Evolutionary conservation across 2,329 filamentous ascomycete genomes (phyloP).

Genomic region (Parastagonospora avenae): DNA sequence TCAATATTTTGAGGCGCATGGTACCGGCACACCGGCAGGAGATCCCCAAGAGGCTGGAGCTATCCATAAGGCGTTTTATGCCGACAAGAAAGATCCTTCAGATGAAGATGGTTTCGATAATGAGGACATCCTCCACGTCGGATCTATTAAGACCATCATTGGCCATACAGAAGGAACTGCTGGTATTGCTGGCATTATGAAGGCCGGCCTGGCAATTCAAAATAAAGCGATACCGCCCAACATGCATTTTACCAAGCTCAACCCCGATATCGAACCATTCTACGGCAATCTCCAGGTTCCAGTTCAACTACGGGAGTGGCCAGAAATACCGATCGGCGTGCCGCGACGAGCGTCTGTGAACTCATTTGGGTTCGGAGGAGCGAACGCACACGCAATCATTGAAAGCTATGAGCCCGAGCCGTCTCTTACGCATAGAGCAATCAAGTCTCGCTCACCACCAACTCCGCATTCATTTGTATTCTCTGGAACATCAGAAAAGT

Average conservation of each 20-base stretch:
- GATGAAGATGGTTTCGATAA: too few relatives aligned
- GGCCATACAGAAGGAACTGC: constrained; percentile 49
- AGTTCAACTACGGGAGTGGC: constrained; percentile 17
- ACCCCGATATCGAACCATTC: constrained; percentile 9
- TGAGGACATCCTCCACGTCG: constrained; percentile 20
- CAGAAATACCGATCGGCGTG: background rate
- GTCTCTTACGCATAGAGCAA: background rate
- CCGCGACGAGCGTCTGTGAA: constrained; percentile 21
- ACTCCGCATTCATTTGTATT: constrained; percentile 9
- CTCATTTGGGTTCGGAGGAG: constrained; percentile 30
- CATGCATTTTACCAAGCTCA: constrained; percentile 11
- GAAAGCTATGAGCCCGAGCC: constrained; percentile 9
- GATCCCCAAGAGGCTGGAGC: constrained; percentile 25
- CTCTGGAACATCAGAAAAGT: constrained; percentile 6
- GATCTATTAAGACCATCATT: constrained; percentile 42
- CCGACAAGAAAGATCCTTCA: too few relatives aligned
- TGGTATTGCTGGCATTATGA: constrained; percentile 45
- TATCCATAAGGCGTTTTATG: constrained; percentile 7
- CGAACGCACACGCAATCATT: constrained; percentile 32
- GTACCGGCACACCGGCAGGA: constrained; percentile 63
- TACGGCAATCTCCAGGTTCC: background rate
- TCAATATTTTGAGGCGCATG: constrained; percentile 47
- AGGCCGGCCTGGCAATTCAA: constrained; percentile 46
- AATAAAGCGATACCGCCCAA: constrained; percentile 38
- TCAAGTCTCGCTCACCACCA: background rate